Base-by-base conservation (phyloP, 805 yeast genomes). In the Sugiyamaella valdiviana region DNA sequence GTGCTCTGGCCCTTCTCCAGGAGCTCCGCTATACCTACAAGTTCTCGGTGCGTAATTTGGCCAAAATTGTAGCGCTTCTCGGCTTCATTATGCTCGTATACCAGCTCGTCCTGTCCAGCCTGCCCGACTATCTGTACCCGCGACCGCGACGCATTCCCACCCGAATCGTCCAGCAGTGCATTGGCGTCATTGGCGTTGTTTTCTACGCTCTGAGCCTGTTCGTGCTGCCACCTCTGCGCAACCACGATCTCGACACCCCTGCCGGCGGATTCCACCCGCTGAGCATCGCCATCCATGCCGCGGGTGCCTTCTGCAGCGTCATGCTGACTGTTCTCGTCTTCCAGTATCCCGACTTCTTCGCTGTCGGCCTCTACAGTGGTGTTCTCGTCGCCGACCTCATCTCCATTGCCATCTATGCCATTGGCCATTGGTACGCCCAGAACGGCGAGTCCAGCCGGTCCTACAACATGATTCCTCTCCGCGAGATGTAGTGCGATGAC, bases 261-360 rank as follows among this genome's bases (percentile, higher is more conserved):
- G 42, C 42, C 14, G 55, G 52, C 6, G 55, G 49, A 14, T 52
- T 55, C 24, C 51, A 52, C 45, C 58, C 55, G 26, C 39, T 54
- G 39, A 47, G 57, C 15, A 26, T 56, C 16, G 29, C 50, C n/a
- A 53, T 55, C 39, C 63, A 59, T 46, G 45, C 48, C 19, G 51
- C 54, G 4, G 61, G 62, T 10, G 45, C 40, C 36, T 47, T 55
- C 37, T 37, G 54, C 42, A 44, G 44, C 5, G 35, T 49, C 17
- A 29, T 53, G 17, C 50, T 45, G 40, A 32, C 53, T 20, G 36
- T 46, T 4, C 48, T 59, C 6, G 20, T 57, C 22, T 59, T 52
- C 36, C 26, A 39, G 21, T 45, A 39, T 12, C 48, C 47, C 12
- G 63, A 59, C n/a, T 50, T 56, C 50, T 24, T 36, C 24, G 63